Base-by-base conservation (phyloP, 1,284 basidiomycete genomes). In the Apiotrichum mycotoxinovorans region DNA sequence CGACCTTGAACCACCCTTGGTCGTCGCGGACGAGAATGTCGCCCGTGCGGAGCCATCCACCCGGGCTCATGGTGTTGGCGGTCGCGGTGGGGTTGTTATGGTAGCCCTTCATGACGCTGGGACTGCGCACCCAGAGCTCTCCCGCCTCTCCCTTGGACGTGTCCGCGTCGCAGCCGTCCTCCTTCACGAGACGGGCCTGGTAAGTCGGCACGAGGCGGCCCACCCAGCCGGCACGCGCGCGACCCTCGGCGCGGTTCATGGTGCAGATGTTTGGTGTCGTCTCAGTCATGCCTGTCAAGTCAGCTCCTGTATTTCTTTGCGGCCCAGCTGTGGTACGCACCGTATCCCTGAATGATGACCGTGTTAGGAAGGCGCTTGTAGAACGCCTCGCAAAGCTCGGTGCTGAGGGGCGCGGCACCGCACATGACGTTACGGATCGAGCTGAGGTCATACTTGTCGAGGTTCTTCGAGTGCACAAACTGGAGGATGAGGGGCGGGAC, bases 401-500 rank as follows among this genome's bases (percentile, higher is more conserved):
- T 44, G 1, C 87, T 85, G 4, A 93, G 80, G 0, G 91, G 91
- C 3, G 93, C 93, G 0, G 91, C 93, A 5, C 89, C 91, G 1
- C 84, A 89, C 64, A 85, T 80, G 50, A 93, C 65, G 9, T 82
- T 75, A 23, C 79, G 74, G 8, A 95, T 70, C 2, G 83, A 82
- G 3, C 80, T 82, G 49, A 94, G 61, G 66, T 92, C 81, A 71
- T 87, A 87, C 71, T 87, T 82, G 47, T 83, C 81, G 2, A 88
- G 81, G 20, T 83, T 84, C 80, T 76, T 72, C 38, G 75, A 75
- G 57, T 79, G 63, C 23, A 75, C 60, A 37, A 78, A 58, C 18
- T 69, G 62, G 38, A 95, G 84, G 3, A 92, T 78, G 43, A 96
- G 85, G 0, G 92, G 92, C 0, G 93, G 92, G 0, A 94, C 92